phyloP scores from a whole-genome alignment of 2,329 filamentous ascomycete genomes.

The Geosmithia flava region DNA sequence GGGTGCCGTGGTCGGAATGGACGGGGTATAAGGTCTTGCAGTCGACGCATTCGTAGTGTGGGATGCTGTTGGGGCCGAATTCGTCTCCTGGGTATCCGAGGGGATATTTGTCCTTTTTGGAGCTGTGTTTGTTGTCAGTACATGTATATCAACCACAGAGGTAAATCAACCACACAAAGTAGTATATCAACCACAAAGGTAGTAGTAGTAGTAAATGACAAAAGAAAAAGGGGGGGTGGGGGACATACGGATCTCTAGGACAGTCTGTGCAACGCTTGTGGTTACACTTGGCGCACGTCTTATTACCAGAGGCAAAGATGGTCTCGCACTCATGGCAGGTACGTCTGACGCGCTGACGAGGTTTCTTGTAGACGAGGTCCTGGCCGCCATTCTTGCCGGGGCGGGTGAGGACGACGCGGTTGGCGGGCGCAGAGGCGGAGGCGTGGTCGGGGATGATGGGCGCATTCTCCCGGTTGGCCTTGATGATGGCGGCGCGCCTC shows the following conservation, averaged over 20 bases:
- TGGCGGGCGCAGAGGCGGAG: constrained; percentile 22
- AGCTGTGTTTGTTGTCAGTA: constrained; percentile 22
- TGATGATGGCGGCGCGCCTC: constrained; percentile 32
- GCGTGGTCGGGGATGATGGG: constrained; percentile 39
- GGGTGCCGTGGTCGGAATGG: constrained; percentile 34
- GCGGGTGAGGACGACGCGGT: constrained; percentile 43
- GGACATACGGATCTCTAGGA: constrained; percentile 63
- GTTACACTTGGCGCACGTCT: constrained; percentile 54
- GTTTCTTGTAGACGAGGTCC: constrained; percentile 59
- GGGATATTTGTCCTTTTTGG: constrained; percentile 58
- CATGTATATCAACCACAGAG: background rate
- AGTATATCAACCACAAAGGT: no score
- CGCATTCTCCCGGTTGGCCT: constrained; percentile 45
- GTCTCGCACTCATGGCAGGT: constrained; percentile 64
- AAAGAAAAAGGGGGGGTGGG: background rate
- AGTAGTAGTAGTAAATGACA: no score
- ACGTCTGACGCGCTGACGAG: constrained; percentile 61
- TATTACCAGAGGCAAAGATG: constrained; percentile 45
- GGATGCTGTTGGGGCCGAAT: constrained; percentile 36
- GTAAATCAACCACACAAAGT: no score
- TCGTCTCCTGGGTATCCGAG: constrained; percentile 58
- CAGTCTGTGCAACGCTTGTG: constrained; percentile 72
- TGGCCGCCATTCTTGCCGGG: constrained; percentile 55
- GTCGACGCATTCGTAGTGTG: constrained; percentile 46
- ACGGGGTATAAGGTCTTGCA: constrained; percentile 48